Evolutionary conservation across 805 yeast genomes (phyloP), one percentile per base, ranked within the genome.

Genomic region (Dipodascopsis uninucleata): DNA sequence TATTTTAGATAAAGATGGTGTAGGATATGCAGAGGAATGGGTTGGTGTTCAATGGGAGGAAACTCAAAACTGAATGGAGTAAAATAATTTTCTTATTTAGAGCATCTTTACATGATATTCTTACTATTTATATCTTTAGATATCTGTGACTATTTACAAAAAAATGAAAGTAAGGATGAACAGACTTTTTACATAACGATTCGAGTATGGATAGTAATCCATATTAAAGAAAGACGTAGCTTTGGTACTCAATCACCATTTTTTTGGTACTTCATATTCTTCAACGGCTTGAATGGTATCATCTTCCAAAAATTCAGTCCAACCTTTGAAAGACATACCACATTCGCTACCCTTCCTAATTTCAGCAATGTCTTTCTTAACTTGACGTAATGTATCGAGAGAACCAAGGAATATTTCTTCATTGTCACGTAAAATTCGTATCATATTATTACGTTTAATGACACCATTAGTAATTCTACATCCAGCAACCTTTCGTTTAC

Each of bases 321-420:
- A 87, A 25, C 50, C 54, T 1, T 72, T 77, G 53, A 93, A 79
- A 0, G 86, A 69, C 20, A 90, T 61, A 41, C 98, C 98, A 70
- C 97, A 93, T 57, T 93, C 98, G 23, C 76, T 75, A 23, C 96
- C 97, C 65, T 85, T 89, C 46, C 77, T 77, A 6, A 85, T 85
- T 58, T 83, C 90, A 1, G 67, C 55, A 3, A 82, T 84, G 55
- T 85, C 94, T 35, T 85, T 89, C 62, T 86, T 87, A 41, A 79
- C 80, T 50, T 84, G 85, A 65, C 85, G 88, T 63, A 93, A 72
- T 5, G 90, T 79, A 2, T 81, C 75, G 5, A 93, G 61, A 8
- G 68, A 67, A 1, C 95, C 96, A 31, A 72, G 67, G 44, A 65
- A 77, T 55, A 66, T 64, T 14, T 71, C 71, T 26, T 71, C 68